Percentiles rank a stretch among this genome's conserved stretches.
Evolutionary conservation across 331 rosid genomes (phyloP).

Genomic region (Cucumis variabilis): DNA sequence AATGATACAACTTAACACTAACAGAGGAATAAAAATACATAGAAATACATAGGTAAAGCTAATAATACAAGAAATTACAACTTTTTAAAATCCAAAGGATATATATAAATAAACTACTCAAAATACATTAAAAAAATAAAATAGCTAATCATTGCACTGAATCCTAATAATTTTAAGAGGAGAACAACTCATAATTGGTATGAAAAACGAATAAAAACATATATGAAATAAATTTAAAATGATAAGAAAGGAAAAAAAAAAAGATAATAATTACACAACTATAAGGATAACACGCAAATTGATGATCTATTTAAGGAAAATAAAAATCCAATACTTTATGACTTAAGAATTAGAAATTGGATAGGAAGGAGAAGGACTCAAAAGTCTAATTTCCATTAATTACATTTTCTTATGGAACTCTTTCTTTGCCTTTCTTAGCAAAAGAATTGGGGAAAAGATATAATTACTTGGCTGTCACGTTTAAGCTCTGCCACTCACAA

Average conservation of each 20-base stretch:
- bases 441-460: not conserved
- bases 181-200: not conserved
- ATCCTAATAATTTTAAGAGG: not conserved
- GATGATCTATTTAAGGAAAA: not conserved
- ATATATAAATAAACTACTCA: not conserved
- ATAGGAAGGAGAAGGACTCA: not conserved
- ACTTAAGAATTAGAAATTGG: not conserved
- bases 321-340: not conserved
- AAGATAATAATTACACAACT: not conserved
- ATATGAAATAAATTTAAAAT: too few relatives aligned
- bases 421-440: not conserved
- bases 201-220: too few relatives aligned
- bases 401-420: not conserved
- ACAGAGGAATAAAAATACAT: too few relatives aligned
- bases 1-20: not conserved
- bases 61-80: too few relatives aligned
- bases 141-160: too few relatives aligned
- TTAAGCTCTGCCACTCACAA: not conserved
- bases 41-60: too few relatives aligned
- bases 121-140: not conserved
- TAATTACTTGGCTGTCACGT: constrained; percentile 27
- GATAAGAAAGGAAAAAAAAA: too few relatives aligned
- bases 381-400: constrained; percentile 1
- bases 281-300: not conserved
- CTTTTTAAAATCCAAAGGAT: too few relatives aligned